phyloP scores from a whole-genome alignment of 352 stramenopile genomes.

The Globisporangium middletonii region DNA sequence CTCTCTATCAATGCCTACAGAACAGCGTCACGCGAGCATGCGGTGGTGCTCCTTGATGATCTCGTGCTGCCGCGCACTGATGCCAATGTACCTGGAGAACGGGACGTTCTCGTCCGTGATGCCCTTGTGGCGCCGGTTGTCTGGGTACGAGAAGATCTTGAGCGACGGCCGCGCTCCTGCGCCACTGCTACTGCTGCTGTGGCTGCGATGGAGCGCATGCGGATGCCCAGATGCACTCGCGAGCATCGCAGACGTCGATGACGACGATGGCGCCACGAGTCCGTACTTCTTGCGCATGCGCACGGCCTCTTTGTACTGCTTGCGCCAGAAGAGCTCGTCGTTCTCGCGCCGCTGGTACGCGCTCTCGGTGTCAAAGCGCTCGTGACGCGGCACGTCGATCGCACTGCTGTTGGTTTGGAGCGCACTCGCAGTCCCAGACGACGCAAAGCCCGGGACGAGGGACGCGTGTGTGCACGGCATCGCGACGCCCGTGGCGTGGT shows the following conservation, averaged over 20 bases:
- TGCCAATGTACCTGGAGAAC: constrained; percentile 68
- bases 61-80: constrained; percentile 61
- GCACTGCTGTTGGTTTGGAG: not conserved
- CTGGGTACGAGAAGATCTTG: constrained; percentile 66
- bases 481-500: constrained; percentile 6
- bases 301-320: constrained; percentile 52
- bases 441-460: constrained; percentile 9
- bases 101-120: constrained; percentile 58
- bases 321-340: constrained; percentile 37
- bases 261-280: constrained; percentile 7
- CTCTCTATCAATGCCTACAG: not conserved
- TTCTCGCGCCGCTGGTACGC: constrained; percentile 39
- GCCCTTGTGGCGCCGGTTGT: constrained; percentile 23
- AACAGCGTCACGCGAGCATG: constrained; percentile 37
- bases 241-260: not conserved
- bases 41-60: constrained; percentile 76
- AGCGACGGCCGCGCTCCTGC: constrained; percentile 31
- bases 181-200: not conserved
- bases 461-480: constrained; percentile 18
- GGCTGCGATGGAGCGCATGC: too few relatives aligned
- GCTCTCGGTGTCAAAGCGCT: constrained; percentile 45
- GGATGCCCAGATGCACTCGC: too few relatives aligned
- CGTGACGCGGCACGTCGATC: constrained; percentile 29
- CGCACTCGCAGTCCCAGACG: not conserved
- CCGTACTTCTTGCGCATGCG: constrained; percentile 40